Base-by-base conservation (phyloP, 2,329 filamentous ascomycete species). In the Phoma herbarum region DNA sequence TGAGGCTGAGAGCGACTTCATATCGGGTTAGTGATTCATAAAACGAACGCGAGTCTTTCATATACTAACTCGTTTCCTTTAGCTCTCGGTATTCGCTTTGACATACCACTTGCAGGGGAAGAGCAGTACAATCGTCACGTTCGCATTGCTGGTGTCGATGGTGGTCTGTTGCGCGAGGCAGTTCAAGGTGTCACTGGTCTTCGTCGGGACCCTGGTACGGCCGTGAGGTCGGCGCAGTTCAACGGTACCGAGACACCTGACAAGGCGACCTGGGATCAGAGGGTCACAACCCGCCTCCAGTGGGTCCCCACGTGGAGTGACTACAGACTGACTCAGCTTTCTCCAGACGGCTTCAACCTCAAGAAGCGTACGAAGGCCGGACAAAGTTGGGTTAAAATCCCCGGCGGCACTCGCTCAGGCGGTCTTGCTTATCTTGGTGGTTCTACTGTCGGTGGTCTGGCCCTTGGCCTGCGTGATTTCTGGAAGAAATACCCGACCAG, bases 401-500 rank as follows among this genome's bases (percentile, higher is more conserved):
- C 84, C 0, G 85, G 83, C 0, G 84, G 84, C 2, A 85, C 82
- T 1, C 79, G 84, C 1, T 80, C 86, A 1, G 82, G 81, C 0
- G 86, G 86, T 0, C 73, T 87, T 0, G 84, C 81, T 0, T 89
- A 88, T 61, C 80, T 88, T 0, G 86, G 86, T 2, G 82, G 83
- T 10, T 83, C 85, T 5, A 82, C 79, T 0, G 73, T 76, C 3
- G 86, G 86, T n/a, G 86, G 86, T 12, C 77, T 89, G 1, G 86
- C 84, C 1, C 70, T 88, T 5, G 85, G 84, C 0, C 78, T 86
- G 45, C 81, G 83, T 2, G 82, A 88, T 64, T 88, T 88, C 69
- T 88, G 86, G 86, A 85, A 88, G 75, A 80, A 84, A 16, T 87
- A 86, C 61, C 86, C 86, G 0, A 85, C 84, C 0, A 81, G 83